Base-by-base conservation (phyloP, 805 yeast genomes). In the Saccharomycopsis synnaedendra region DNA sequence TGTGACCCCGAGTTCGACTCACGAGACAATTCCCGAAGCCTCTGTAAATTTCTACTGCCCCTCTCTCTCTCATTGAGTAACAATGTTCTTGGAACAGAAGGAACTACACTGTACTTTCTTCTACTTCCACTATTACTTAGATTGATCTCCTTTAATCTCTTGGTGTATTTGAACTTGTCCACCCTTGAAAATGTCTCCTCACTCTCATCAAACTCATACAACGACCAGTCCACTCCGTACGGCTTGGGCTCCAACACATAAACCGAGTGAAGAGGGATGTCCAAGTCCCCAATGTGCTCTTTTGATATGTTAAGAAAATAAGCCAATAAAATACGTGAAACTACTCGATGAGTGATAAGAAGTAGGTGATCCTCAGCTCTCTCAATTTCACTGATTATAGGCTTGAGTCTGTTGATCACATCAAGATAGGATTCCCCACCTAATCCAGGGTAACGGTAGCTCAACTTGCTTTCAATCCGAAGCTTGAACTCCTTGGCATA, bases 351-450 rank as follows among this genome's bases (percentile, higher is more conserved):
- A 1, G 95, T 80, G 0, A 90, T 75, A 28, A 90, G 74, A 42
- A 89, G 65, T 34, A 87, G 76, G 62, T 89, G 95, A 57, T 87
- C 95, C 6, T 85, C 82, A 41, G 94, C 85, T 54, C 98, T 71
- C 62, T 90, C 98, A 43, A 93, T 76, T 62, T 90, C 98, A 8
- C 87, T 87, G 53, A 90, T 90, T 19, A 90, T 76, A 1, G 97
- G 95, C 51, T 95, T 72, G 48, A 90, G 71, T 53, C 98, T 72
- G 55, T 88, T 86, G 58, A 93, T 82, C 8, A 93, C 98, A 64
- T 90, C 97, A 56, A 90, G 66, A 57, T 90, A 90, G 0, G 95
- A 85, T 64, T 90, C 98, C 11, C 98, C 98, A 5, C 97, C 97
- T 44, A 87, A 85, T 3, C 98, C 98, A 1, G 97, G 98, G 60